Percentiles rank a stretch among this genome's conserved stretches.
Evolutionary conservation across 768 basidiomycete genomes (phyloP).

Genomic region (Termitomyces sp.): DNA sequence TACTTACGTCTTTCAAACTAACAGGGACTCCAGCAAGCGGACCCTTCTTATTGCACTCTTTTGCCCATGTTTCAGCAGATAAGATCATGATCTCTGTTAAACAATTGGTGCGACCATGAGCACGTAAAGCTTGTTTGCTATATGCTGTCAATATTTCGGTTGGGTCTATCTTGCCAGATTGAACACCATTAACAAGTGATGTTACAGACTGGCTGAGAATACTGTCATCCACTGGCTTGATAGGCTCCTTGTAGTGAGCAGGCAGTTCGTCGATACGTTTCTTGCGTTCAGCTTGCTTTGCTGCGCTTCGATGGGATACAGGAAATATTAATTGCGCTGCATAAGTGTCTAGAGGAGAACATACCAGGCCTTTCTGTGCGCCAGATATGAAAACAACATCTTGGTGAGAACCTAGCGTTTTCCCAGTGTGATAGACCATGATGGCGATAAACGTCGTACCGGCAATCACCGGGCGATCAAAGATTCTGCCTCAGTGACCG

Average conservation of each 20-base stretch:
- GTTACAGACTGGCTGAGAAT: constrained; percentile 26
- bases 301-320: constrained; percentile 14
- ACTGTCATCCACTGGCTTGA: constrained; percentile 19
- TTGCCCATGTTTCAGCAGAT: constrained; percentile 26
- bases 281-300: constrained; percentile 31
- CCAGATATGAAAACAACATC: constrained; percentile 30
- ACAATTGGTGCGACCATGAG: constrained; percentile 46
- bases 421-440: not conserved
- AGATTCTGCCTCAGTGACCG: too few species aligned
- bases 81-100: constrained; percentile 50
- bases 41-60: constrained; percentile 23
- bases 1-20: constrained; percentile 41
- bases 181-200: constrained; percentile 24
- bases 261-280: constrained; percentile 23
- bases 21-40: constrained; percentile 52
- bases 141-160: constrained; percentile 34
- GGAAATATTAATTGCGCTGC: not conserved
- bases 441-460: not conserved
- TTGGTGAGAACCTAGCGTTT: not conserved
- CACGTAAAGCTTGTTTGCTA: constrained; percentile 38
- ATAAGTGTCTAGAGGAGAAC: not conserved
- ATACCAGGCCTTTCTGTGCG: constrained; percentile 31
- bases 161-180: constrained; percentile 22
- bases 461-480: not conserved
- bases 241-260: constrained; percentile 21